A percentile compares a stretch with the other conserved stretches of the same genome.
Conservation (phyloP, 257 asterid species). For the Fraxinus anomala region DNA sequence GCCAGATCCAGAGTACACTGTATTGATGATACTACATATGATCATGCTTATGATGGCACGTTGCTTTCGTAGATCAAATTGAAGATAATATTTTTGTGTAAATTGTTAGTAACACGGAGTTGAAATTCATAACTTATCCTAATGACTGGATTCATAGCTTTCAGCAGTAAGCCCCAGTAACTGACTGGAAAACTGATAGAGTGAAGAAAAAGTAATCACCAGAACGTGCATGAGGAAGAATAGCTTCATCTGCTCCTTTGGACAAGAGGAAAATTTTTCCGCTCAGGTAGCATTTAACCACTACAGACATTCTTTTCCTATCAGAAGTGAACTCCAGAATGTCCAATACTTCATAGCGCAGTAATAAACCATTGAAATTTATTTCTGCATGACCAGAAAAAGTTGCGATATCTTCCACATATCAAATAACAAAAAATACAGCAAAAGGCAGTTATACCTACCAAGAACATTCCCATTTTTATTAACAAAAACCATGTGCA, state of each 20-base stretch:
- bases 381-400: slow-evolving; percentile 62
- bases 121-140: background rate
- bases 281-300: slow-evolving; percentile 66
- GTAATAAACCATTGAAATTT: slow-evolving; percentile 62
- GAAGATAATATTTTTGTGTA: slow-evolving; percentile 1
- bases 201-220: slow-evolving; percentile 50
- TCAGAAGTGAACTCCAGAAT: slow-evolving; percentile 95
- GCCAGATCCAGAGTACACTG: background rate
- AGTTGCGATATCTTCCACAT: slow-evolving; percentile 21
- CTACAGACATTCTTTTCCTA: slow-evolving; percentile 95
- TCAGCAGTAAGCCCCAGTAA: background rate
- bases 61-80: slow-evolving; percentile 14
- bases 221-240: slow-evolving; percentile 71
- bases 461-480: slow-evolving; percentile 78
- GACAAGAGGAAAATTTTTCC: slow-evolving; percentile 75
- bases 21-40: background rate
- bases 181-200: slow-evolving; percentile 9
- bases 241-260: slow-evolving; percentile 97
- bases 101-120: slow-evolving; percentile 16
- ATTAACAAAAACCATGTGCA: slow-evolving; percentile 70
- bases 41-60: slow-evolving; percentile 5
- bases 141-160: background rate
- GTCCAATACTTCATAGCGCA: slow-evolving; percentile 85
- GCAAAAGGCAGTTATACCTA: slow-evolving; percentile 36
- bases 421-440: slow-evolving; percentile 22